Base-by-base conservation (phyloP, 805 yeast genomes). In the Candida sphagnicola region DNA sequence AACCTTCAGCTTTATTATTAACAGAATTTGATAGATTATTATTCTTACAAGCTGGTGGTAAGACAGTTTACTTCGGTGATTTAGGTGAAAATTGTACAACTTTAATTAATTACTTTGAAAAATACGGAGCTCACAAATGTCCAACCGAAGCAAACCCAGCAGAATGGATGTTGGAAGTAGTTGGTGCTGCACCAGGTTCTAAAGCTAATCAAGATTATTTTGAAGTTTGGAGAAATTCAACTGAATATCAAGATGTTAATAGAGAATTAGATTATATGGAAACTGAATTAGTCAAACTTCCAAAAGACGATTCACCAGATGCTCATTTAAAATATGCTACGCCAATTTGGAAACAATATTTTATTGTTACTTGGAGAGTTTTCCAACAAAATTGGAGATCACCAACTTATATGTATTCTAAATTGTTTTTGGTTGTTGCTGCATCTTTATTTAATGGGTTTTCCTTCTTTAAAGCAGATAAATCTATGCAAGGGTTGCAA, bases 91-190 rank as follows among this genome's bases (percentile, higher is more conserved):
- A 77, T 54, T 82, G 85, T 37, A 41, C 49, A 28, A 67, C 79
- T 2, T 67, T 85, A 58, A 74, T 80, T 32, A 57, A 68, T 41
- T 85, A 84, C 59, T 84, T 84, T 53, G 90, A 84, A 62, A 72
- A 72, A 48, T 62, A 81, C 55, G 85, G 95, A 25, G 88, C 90
- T 29, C 61, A 55, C 34, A 54, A 54, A 31, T 64, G 70, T 53
- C 69, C 68, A 12, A 38, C 44, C 24, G 63, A 61, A 47, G 64
- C 68, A 6, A 62, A 62, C 43, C 68, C 69, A 5, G 68, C 67
- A 11, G 95, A 87, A 65, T 88, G 95, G 93, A 88, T 88, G 95
- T 69, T 88, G 61, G 84, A 84, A 45, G 85, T 81, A 46, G 83
- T 82, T 51, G 89, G 90, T 52, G 89, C 89, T 38, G 88, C 89